Evolutionary conservation across 225 moss, liverwort and hornwort species (phyloP).

Genomic region (Ulota crispa): DNA sequence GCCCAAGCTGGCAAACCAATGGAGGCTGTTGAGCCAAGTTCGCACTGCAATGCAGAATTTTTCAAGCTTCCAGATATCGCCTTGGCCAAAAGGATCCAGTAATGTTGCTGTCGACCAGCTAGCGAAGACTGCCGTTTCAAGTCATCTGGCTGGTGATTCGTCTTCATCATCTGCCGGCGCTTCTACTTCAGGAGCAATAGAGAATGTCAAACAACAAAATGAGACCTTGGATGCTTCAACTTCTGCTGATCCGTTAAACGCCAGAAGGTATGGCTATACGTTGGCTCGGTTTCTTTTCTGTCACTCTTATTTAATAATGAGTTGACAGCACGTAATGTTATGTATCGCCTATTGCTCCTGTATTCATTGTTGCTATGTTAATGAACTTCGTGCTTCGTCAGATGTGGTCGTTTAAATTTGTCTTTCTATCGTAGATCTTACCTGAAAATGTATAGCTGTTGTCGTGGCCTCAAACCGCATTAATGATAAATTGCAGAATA

Average conservation of each 20-base stretch:
- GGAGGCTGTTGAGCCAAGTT: conserved; percentile 48
- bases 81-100: conserved; percentile 35
- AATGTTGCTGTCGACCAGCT: conserved; percentile 34
- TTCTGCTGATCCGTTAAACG: conserved; percentile 25
- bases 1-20: conserved; percentile 50
- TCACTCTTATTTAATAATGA: neutral
- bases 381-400: neutral
- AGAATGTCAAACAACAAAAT: conserved; percentile 17
- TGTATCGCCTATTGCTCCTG: neutral
- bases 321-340: neutral
- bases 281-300: conserved; percentile 6
- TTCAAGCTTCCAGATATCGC: conserved; percentile 27
- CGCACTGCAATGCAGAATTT: conserved; percentile 31
- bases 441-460: neutral
- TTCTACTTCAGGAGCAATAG: conserved; percentile 45
- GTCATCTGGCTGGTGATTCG: conserved; percentile 43
- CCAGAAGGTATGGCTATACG: conserved; percentile 28
- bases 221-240: conserved; percentile 17
- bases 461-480: neutral
- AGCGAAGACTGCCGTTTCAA: conserved; percentile 44
- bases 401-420: neutral
- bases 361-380: neutral
- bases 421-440: neutral
- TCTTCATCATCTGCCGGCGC: conserved; percentile 39
- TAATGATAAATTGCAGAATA: neutral